Evolutionary conservation across 768 basidiomycete genomes (phyloP).

Genomic region (Strobilomyces confusus): DNA sequence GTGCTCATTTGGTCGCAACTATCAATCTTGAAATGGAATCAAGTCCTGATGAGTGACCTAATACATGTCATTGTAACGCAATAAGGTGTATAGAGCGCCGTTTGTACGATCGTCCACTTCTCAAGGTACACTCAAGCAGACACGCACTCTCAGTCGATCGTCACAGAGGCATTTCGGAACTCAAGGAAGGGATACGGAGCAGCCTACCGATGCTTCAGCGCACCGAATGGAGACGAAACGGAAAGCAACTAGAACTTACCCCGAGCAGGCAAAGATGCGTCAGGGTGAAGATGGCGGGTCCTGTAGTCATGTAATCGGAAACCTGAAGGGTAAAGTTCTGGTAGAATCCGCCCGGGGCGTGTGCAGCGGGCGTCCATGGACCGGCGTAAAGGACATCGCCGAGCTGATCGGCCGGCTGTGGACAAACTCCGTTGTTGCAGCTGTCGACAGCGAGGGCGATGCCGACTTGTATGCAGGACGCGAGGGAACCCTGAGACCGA

Average conservation of each 20-base stretch:
- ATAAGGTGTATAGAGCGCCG: background rate
- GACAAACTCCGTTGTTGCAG: conserved; percentile 23
- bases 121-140: background rate
- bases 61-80: background rate
- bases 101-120: background rate
- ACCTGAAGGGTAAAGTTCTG: conserved; percentile 29
- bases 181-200: conserved; percentile 27
- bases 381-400: conserved; percentile 29
- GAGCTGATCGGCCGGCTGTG: conserved; percentile 16
- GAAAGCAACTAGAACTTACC: conserved; percentile 8
- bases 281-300: conserved; percentile 29
- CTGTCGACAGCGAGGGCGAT: conserved; percentile 26
- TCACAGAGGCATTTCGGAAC: conserved; percentile 22
- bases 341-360: conserved; percentile 19
- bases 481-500: conserved; percentile 14
- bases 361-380: conserved; percentile 23
- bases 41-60: too few species aligned
- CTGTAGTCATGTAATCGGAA: background rate
- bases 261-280: conserved; percentile 30
- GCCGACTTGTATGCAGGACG: conserved; percentile 24
- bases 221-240: background rate
- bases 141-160: background rate
- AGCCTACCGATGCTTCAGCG: conserved; percentile 13
- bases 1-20: too few species aligned
- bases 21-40: too few species aligned